Evolutionary conservation across 2,329 filamentous ascomycete genomes (phyloP), one percentile per base, ranked within the genome.

Genomic region (Mycosphaerella arachidis): DNA sequence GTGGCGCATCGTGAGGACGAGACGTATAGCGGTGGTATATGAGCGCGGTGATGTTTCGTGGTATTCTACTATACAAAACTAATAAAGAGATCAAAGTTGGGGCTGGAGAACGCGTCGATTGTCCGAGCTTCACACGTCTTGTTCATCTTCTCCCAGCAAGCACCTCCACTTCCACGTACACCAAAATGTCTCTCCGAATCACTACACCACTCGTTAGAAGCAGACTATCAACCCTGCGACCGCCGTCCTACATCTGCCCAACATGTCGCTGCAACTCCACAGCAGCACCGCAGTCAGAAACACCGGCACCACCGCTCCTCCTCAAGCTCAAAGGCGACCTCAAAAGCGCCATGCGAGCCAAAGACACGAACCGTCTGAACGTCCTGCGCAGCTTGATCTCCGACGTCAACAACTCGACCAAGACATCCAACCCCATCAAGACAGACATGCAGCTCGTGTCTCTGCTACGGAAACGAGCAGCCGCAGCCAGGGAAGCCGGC

Each of bases 391-490:
- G 81, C 45, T 77, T 92, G 63, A 81, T 92, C 64, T 81, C 88
- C 33, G 83, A 88, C 63, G 85, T 88, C 62, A 86, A 87, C 67
- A 92, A 92, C 74, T 86, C 88, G 35, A 87, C 86, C 72, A 92
- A 92, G 76, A 91, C 88, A 13, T 71, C 81, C 43, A 79, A 77
- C 43, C 89, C 90, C n/a, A 84, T 92, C 70, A 79, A 78, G 57
- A 89, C 85, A 24, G 89, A 93, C 73, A 81, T 83, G 64, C 84
- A 89, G 69, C 80, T 93, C 57, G 83, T 91, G 30, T 77, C 80
- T 7, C 78, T 92, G 53, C 81, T 94, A 58, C 82, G 84, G 64
- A 88, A 86, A 75, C 82, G 85, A 55, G 81, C 83, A 24, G 81
- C 82, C 48, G 78, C 81, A 1, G 79, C 82, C 4, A 76, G 81